Evolutionary conservation across 2,329 filamentous ascomycete genomes (phyloP), one percentile per base, ranked within the genome.

Genomic region (Chrysoporthe puriensis): DNA sequence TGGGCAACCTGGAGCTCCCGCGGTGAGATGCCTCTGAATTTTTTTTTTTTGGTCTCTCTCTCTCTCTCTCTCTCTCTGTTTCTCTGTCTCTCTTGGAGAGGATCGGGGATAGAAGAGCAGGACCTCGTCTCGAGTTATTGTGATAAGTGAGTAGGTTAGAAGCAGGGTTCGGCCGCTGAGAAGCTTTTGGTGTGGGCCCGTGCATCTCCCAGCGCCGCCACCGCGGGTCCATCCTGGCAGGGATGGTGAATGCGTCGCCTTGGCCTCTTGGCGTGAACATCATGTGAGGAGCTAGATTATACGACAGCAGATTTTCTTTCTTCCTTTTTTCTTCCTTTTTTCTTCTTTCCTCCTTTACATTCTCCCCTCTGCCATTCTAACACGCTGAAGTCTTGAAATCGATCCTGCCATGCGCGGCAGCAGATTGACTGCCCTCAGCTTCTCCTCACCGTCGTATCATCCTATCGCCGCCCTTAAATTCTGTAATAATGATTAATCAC

Each of bases 171-270:
- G 26, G 26, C 26, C 26, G 26, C 26, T 21, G 40, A 26, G n/a
- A 42, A 40, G 5, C 13, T 59, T 59, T 59, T 59, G 57, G 21
- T 59, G 42, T 14, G 43, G 57, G 57, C 42, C 57, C 57, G 57
- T 59, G 57, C 57, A 43, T 43, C 42, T n/a, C 26, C 26, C 26
- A 26, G 26, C 26, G 26, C 26, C 26, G 26, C 26, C 26, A 26
- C 26, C 26, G 26, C 26, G 26, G 26, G 26, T 26, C 26, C 26
- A 26, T 26, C 26, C 18, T 54, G 14, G 3, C 50, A 54, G n/a
- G 46, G 46, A 16, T 54, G 36, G 36, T 9, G 36, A 40, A 26
- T 26, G 26, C 26, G 26, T 26, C 26, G 26, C 26, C 26, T 26
- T 26, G 26, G 26, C 26, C 26, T 26, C 26, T 26, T 26, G 26